These are phyloP conservation scores for Schizosaccharomyces octosporus DNA, from an alignment of 805 yeast species.

Conservation along the genomic window DNA sequence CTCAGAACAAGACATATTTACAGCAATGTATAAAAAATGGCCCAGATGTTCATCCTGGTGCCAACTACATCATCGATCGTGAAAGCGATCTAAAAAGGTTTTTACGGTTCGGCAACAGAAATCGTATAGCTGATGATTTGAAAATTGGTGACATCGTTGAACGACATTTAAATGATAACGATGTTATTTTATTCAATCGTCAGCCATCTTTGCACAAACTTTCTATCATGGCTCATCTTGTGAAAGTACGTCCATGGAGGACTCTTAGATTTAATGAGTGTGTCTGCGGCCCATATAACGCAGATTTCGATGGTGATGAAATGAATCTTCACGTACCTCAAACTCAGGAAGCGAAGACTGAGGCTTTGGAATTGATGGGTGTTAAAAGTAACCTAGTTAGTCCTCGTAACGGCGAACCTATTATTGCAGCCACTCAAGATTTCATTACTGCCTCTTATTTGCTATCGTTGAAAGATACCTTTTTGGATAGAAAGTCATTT, in stretches of 20 bases:
- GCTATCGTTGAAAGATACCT: constrained; percentile 79
- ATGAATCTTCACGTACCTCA: constrained; percentile 98
- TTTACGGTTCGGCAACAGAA: constrained; percentile 66
- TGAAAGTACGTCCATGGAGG: constrained; percentile 92
- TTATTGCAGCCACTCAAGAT: constrained; percentile 98
- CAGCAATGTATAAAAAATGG: constrained; percentile 58
- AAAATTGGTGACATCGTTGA: constrained; percentile 83
- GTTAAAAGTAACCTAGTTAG: constrained; percentile 84
- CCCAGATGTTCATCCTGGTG: constrained; percentile 83
- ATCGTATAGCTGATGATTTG: constrained; percentile 47
- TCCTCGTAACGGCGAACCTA: constrained; percentile 95
- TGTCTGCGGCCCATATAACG: constrained; percentile 97
- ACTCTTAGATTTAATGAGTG: constrained; percentile 91
- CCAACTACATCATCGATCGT: constrained; percentile 56
- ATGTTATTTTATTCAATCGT: constrained; percentile 80
- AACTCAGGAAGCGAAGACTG: constrained; percentile 95
- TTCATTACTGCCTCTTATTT: constrained; percentile 89
- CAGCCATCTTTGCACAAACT: constrained; percentile 93
- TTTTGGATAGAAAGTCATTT: constrained; percentile 67
- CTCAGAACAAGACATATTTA: constrained; percentile 60
- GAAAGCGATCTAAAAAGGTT: constrained; percentile 65
- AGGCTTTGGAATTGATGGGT: constrained; percentile 96
- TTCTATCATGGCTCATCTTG: constrained; percentile 84
- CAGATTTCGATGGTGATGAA: constrained; percentile 98
- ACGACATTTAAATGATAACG: constrained; percentile 93